phyloP scores from a whole-genome alignment of 1,139 yeast genomes.

The Sugiyamaella neomexicana region DNA sequence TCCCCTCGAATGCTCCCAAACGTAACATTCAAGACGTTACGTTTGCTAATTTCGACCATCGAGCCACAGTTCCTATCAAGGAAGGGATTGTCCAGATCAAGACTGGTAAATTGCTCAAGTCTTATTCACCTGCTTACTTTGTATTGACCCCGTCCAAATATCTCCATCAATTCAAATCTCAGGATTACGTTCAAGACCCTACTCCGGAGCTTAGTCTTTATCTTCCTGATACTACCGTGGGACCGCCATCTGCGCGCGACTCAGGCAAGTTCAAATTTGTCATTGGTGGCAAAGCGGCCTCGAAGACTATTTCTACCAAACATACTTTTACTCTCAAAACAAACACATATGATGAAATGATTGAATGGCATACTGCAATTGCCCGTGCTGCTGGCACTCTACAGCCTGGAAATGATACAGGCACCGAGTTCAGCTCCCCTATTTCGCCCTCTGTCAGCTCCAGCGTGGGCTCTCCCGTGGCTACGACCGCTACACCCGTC shows the following conservation, averaged over 20 bases:
- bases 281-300: constrained; percentile 47
- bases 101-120: constrained; percentile 47
- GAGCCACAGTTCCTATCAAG: constrained; percentile 46
- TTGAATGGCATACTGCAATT: constrained; percentile 48
- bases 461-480: constrained; percentile 19
- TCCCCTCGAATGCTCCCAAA: constrained; percentile 41
- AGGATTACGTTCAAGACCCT: constrained; percentile 45
- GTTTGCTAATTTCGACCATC: constrained; percentile 45
- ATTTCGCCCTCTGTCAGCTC: constrained; percentile 8
- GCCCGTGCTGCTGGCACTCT: constrained; percentile 11
- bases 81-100: constrained; percentile 50
- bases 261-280: constrained; percentile 46
- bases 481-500: constrained; percentile 24
- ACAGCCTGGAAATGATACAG: background rate
- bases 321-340: constrained; percentile 48
- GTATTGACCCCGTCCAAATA: constrained; percentile 49
- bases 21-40: constrained; percentile 42
- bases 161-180: constrained; percentile 49
- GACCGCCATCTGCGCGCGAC: constrained; percentile 39
- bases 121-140: constrained; percentile 46
- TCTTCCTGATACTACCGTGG: constrained; percentile 49
- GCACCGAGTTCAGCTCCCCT: constrained; percentile 1
- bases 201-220: constrained; percentile 49
- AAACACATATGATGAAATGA: constrained; percentile 47
- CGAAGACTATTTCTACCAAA: constrained; percentile 41